phyloP scores from a whole-genome alignment of 257 asterid genomes.

The Solanum gandarillasii region DNA sequence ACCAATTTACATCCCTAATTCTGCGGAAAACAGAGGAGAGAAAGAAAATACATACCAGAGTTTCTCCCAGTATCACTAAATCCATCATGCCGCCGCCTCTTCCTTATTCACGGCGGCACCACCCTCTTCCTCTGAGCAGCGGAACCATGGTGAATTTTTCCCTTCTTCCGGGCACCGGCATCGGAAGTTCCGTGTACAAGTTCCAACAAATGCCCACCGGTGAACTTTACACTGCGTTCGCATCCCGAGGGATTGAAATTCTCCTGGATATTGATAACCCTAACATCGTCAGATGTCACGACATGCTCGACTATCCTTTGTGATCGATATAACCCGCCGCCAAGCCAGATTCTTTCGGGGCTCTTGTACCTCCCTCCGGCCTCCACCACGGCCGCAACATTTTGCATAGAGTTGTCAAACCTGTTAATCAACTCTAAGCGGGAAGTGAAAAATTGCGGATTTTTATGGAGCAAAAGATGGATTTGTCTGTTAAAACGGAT shows the following conservation, averaged over 20 bases:
- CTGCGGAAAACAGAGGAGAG: background rate
- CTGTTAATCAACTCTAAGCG: conserved; percentile 2
- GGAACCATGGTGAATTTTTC: background rate
- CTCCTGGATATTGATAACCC: conserved; percentile 17
- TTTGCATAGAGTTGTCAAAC: conserved; percentile 18
- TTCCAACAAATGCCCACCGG: conserved; percentile 8
- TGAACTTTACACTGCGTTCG: conserved; percentile 7
- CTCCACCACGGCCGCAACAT: conserved; percentile 7
- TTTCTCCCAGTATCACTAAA: background rate
- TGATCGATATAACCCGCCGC: background rate
- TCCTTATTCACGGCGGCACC: background rate
- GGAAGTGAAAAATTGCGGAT: conserved; percentile 16
- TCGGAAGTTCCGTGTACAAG: conserved; percentile 13
- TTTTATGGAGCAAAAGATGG: conserved; percentile 6
- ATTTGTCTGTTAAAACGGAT: conserved; percentile 2
- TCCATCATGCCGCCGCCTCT: background rate
- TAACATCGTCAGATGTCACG: conserved; percentile 16
- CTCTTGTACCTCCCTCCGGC: background rate
- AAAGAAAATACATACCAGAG: background rate
- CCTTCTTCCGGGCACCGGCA: background rate
- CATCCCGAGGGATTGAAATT: conserved; percentile 2
- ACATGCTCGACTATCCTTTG: conserved; percentile 9
- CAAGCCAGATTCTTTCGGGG: conserved; percentile 14
- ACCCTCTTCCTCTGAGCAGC: background rate
- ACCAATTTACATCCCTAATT: background rate